Evolutionary conservation across 2,329 filamentous ascomycete genomes (phyloP).

Genomic region (Bipolaris sorokiniana): DNA sequence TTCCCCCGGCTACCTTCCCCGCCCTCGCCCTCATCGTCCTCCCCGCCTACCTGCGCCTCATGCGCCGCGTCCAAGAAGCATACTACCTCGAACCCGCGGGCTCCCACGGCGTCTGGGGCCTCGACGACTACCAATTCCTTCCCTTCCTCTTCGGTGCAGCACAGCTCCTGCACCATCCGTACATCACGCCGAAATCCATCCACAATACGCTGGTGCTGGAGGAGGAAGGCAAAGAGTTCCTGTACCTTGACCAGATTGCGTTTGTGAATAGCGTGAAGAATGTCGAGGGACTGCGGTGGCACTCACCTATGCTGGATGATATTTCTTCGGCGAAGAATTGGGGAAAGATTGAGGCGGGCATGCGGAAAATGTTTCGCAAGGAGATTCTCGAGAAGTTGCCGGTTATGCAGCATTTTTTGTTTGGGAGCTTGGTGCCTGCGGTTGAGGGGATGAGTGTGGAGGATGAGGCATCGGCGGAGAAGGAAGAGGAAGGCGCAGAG

Average conservation of each 20-base stretch:
- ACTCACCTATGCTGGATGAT: slow-evolving; percentile 97
- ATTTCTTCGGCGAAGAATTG: slow-evolving; percentile 90
- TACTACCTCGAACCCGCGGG: slow-evolving; percentile 90
- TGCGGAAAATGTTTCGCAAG: slow-evolving; percentile 94
- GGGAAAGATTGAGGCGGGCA: slow-evolving; percentile 90
- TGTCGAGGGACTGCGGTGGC: slow-evolving; percentile 92
- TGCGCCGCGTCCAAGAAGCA: slow-evolving; percentile 85
- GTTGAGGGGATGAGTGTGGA: slow-evolving; percentile 78
- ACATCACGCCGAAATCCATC: slow-evolving; percentile 64
- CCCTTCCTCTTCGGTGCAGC: slow-evolving; percentile 59
- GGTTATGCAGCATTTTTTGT: slow-evolving; percentile 98
- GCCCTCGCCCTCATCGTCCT: slow-evolving; percentile 80
- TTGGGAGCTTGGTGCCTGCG: slow-evolving; percentile 83
- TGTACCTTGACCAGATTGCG: slow-evolving; percentile 90
- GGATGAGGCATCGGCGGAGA: slow-evolving; percentile 56
- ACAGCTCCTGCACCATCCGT: slow-evolving; percentile 69
- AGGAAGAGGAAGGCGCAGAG: slow-evolving; percentile 52
- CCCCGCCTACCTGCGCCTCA: slow-evolving; percentile 78
- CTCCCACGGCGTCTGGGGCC: slow-evolving; percentile 60
- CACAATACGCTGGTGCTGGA: slow-evolving; percentile 89
- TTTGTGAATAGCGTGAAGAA: slow-evolving; percentile 98
- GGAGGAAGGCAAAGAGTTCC: slow-evolving; percentile 79
- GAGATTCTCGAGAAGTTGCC: slow-evolving; percentile 93
- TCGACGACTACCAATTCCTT: slow-evolving; percentile 62
- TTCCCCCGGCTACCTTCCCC: slow-evolving; percentile 71